These are phyloP conservation scores for Lasiodiplodia sp. DNA, from an alignment of 2,329 filamentous ascomycete species.

Conservation along the genomic window DNA sequence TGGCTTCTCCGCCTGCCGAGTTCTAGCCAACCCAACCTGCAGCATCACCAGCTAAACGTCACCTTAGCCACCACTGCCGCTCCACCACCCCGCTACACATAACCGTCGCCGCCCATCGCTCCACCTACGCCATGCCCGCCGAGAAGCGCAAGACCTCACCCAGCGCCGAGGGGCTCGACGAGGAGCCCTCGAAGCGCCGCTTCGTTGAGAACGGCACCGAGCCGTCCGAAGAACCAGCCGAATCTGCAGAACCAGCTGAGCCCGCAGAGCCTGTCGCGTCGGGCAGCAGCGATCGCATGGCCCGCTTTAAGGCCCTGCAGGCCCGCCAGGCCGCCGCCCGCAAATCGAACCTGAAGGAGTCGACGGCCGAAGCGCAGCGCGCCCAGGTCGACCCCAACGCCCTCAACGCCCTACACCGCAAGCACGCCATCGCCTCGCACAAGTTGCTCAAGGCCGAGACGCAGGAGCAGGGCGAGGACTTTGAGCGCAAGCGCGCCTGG, in stretches of 20 bases:
- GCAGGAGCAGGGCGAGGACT: constrained; percentile 74
- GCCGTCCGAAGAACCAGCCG: constrained; percentile 7
- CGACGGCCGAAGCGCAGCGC: constrained; percentile 59
- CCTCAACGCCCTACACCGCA: constrained; percentile 68
- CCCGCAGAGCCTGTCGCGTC: background rate
- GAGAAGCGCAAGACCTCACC: constrained; percentile 48
- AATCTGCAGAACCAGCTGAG: background rate
- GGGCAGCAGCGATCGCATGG: background rate
- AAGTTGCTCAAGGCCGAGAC: constrained; percentile 94
- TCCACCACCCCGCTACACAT: background rate
- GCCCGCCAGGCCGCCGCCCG: constrained; percentile 28
- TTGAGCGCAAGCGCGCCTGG: constrained; percentile 68
- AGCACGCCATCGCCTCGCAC: constrained; percentile 21
- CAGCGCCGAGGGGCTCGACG: constrained; percentile 37
- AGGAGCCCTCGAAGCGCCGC: constrained; percentile 45
- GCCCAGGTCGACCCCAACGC: constrained; percentile 39
- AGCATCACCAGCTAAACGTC: background rate
- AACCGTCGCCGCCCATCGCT: background rate
- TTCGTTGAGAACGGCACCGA: constrained; percentile 35
- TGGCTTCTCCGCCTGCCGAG: too few relatives aligned
- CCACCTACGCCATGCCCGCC: constrained; percentile 16
- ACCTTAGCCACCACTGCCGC: background rate
- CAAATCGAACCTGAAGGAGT: constrained; percentile 29
- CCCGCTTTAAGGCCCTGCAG: constrained; percentile 27
- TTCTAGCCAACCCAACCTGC: too few relatives aligned